Conservation (phyloP, 352 stramenopile genomes). For the Peronosclerospora sorghi region DNA sequence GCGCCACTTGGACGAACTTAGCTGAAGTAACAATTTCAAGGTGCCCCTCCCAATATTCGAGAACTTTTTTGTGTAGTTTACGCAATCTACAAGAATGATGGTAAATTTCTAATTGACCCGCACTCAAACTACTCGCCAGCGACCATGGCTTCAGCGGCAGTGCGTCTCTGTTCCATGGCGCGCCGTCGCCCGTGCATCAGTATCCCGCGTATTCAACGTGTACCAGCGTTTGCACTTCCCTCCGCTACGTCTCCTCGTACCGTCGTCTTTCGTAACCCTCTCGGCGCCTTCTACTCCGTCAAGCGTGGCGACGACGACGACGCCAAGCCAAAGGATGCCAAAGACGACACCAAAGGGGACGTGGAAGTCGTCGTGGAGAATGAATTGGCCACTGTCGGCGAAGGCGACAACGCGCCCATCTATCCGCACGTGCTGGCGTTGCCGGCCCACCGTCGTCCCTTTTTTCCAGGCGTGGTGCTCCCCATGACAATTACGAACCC, state of each 20-base stretch:
- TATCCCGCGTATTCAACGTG: slow-evolving; percentile 1
- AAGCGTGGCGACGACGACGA: slow-evolving; percentile 15
- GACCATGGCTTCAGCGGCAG: slow-evolving; percentile 9
- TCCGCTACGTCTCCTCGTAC: slow-evolving; percentile 1
- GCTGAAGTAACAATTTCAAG: neutral
- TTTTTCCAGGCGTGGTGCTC: slow-evolving; percentile 74
- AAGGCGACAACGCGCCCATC: slow-evolving; percentile 54
- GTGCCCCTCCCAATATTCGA: neutral
- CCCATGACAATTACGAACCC: slow-evolving; percentile 82
- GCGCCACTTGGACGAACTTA: slow-evolving; percentile 61
- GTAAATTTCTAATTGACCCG: slow-evolving; percentile 2
- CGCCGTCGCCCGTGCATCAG: slow-evolving; percentile 4
- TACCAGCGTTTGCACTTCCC: slow-evolving; percentile 1
- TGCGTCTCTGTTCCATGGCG: slow-evolving; percentile 24
- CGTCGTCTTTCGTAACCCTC: slow-evolving; percentile 1
- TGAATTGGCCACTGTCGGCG: slow-evolving; percentile 43
- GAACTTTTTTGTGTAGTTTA: too few relatives aligned
- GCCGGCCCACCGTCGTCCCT: slow-evolving; percentile 58
- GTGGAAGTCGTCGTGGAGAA: slow-evolving; percentile 46
- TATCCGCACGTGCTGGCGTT: slow-evolving; percentile 75
- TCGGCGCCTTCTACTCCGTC: slow-evolving; percentile 23
- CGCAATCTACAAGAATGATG: neutral
- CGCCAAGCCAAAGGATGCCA: slow-evolving; percentile 14
- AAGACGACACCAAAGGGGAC: slow-evolving; percentile 17
- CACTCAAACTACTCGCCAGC: neutral